Conservation (phyloP, 192 early-diverging fungal species). For the Rhizophagus clarus region DNA sequence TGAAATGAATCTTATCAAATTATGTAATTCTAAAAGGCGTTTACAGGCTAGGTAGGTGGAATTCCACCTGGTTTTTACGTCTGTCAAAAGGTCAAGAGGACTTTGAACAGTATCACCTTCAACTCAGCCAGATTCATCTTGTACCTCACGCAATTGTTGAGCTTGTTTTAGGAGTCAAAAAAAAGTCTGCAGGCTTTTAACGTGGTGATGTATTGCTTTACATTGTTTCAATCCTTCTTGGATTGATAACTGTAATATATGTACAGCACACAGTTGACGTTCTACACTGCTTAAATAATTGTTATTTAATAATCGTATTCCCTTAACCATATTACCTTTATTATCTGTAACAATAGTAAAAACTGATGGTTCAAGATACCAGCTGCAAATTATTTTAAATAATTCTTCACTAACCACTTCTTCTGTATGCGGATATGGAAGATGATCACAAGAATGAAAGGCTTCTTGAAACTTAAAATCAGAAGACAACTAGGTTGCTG, state of each 20-base stretch:
- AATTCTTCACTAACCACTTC: not conserved
- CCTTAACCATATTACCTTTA: too few relatives aligned
- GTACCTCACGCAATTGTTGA: not conserved
- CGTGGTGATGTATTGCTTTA: not conserved
- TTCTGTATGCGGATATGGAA: not conserved
- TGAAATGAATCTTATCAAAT: too few relatives aligned
- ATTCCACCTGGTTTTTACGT: too few relatives aligned
- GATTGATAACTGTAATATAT: not conserved
- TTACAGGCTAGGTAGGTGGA: not conserved
- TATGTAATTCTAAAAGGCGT: too few relatives aligned
- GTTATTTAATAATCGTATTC: too few relatives aligned
- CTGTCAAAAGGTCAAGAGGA: too few relatives aligned
- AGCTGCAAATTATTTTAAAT: not conserved
- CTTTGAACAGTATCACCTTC: too few relatives aligned
- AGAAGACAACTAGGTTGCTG: too few relatives aligned
- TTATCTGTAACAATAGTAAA: not conserved
- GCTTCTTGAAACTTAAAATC: not conserved
- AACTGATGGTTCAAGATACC: not conserved
- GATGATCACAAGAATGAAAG: not conserved
- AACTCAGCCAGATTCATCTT: too few relatives aligned
- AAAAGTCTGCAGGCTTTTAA: not conserved
- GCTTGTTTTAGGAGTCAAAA: not conserved
- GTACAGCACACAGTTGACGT: too few relatives aligned
- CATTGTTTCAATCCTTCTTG: not conserved
- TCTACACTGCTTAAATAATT: too few relatives aligned